A percentile compares a stretch with the other conserved stretches of the same genome.
Evolutionary conservation across 805 yeast species (phyloP).

Genomic region (Wickerhamomyces subpelliculosus): DNA sequence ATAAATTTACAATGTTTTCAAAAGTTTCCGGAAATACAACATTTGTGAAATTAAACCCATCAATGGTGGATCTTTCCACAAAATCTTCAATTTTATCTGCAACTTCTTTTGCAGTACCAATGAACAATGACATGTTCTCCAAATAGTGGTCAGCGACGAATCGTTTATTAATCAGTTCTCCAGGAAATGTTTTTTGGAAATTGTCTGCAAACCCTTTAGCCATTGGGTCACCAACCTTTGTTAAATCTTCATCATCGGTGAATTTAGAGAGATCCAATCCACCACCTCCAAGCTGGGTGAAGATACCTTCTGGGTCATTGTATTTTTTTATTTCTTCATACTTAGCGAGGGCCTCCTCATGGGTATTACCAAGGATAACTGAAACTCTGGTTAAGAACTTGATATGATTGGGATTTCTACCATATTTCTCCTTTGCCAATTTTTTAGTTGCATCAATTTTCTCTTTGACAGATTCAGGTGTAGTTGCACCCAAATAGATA

Average conservation of each 20-base stretch:
- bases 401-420: slow-evolving; percentile 29
- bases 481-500: no score
- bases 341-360: slow-evolving; percentile 31
- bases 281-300: slow-evolving; percentile 32
- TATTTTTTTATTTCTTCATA: slow-evolving; percentile 22
- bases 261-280: slow-evolving; percentile 30
- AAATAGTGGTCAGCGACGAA: not conserved
- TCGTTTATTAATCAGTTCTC: not conserved
- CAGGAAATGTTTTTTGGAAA: not conserved
- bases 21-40: slow-evolving; percentile 31
- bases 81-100: slow-evolving; percentile 34
- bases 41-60: slow-evolving; percentile 36
- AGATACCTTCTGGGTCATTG: slow-evolving; percentile 31
- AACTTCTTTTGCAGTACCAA: slow-evolving; percentile 30
- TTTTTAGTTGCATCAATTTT: slow-evolving; percentile 25
- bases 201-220: not conserved
- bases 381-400: slow-evolving; percentile 30
- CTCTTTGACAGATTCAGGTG: slow-evolving; percentile 23
- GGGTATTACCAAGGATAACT: slow-evolving; percentile 29
- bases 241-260: slow-evolving; percentile 3
- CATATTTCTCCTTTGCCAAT: slow-evolving; percentile 24
- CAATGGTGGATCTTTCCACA: slow-evolving; percentile 34
- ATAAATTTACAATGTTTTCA: slow-evolving; percentile 29
- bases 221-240: not conserved
- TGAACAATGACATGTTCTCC: not conserved